phyloP scores from a whole-genome alignment of 164 flowering plant species.

The Paratinospora sagittata region DNA sequence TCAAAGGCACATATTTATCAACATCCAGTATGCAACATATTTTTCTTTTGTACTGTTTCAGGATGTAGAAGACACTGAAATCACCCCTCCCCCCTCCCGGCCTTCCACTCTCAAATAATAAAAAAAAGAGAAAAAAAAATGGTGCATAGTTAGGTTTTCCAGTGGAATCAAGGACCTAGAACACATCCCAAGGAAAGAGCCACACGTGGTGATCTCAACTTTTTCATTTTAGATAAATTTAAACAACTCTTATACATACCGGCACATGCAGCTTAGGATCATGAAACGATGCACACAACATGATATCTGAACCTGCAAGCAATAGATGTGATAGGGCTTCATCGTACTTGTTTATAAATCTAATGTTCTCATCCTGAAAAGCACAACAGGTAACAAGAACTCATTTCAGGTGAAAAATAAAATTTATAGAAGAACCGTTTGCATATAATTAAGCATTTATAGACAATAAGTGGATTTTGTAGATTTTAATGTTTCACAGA shows the following conservation, averaged over 20 bases:
- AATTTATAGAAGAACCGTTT: not conserved
- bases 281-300: slow-evolving; percentile 57
- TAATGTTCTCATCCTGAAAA: slow-evolving; percentile 51
- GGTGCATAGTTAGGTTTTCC: not conserved
- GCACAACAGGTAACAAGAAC: slow-evolving; percentile 2
- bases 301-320: slow-evolving; percentile 72
- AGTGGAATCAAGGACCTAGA: not conserved
- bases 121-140: too few species aligned
- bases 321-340: slow-evolving; percentile 54
- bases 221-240: not conserved
- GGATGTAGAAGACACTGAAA: not conserved
- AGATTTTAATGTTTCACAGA: too few species aligned
- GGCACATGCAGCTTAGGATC: slow-evolving; percentile 64
- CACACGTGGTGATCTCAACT: not conserved
- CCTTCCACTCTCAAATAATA: too few species aligned
- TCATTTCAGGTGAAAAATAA: not conserved
- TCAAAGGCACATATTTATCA: not conserved
- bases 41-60: not conserved
- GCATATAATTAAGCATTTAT: not conserved
- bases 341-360: slow-evolving; percentile 36
- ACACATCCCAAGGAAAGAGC: not conserved
- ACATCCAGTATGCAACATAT: not conserved
- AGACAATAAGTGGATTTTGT: too few species aligned
- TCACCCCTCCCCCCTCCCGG: not conserved
- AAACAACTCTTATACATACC: slow-evolving; percentile 32